Evolutionary conservation across 345 rosid genomes (phyloP).

Genomic region (Populus deltoides): DNA sequence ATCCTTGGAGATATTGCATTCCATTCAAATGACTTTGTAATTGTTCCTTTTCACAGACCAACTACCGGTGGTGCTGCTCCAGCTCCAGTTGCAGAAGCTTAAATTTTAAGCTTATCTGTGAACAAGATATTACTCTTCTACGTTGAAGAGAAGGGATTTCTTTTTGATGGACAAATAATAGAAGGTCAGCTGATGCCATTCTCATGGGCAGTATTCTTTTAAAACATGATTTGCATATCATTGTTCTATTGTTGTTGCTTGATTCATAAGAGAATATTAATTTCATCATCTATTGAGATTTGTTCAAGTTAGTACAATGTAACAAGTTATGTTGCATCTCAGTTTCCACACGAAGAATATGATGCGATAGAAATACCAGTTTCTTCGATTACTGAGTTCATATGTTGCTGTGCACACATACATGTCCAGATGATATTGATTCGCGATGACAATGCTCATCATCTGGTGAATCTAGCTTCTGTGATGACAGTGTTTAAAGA

Average conservation of each 20-base stretch:
- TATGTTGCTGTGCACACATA: background rate
- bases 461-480: background rate
- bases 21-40: constrained; percentile 5
- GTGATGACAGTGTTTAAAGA: background rate
- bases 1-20: background rate
- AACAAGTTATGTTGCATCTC: background rate
- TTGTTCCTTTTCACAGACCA: constrained; percentile 42
- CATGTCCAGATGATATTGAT: background rate
- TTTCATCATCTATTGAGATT: background rate
- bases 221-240: background rate
- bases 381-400: background rate
- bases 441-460: background rate
- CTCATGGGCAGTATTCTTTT: constrained; percentile 7
- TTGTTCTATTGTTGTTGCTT: background rate
- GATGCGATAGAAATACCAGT: background rate
- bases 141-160: background rate
- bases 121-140: background rate
- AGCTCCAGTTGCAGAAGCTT: constrained; percentile 33
- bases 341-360: background rate
- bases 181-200: background rate
- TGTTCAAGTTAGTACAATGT: background rate
- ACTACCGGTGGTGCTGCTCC: constrained; percentile 58
- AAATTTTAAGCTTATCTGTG: constrained; percentile 11
- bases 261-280: background rate
- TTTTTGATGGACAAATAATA: constrained; percentile 10